Evolutionary conservation across 192 early-diverging fungal species (phyloP).

Genomic region (Coemansia sp.): DNA sequence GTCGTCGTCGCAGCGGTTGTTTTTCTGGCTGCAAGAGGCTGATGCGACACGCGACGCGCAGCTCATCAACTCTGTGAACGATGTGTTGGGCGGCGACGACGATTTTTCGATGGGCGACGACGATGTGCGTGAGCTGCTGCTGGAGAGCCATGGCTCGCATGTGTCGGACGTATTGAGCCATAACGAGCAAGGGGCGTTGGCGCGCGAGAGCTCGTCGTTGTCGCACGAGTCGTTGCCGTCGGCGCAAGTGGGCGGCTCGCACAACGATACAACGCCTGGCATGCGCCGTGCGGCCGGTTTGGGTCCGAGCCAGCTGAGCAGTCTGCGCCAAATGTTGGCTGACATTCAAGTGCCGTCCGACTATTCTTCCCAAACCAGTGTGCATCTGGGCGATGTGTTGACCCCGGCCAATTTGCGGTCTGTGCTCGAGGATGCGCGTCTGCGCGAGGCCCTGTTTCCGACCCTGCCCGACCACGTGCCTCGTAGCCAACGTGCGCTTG

Average conservation of each 20-base stretch:
- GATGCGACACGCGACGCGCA: conserved; percentile 59
- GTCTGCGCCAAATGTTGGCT: conserved; percentile 36
- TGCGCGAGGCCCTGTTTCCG: conserved; percentile 45
- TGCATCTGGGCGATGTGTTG: conserved; percentile 44
- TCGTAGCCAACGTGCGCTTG: conserved; percentile 14
- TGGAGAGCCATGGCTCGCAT: conserved; percentile 10
- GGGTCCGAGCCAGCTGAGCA: conserved; percentile 18
- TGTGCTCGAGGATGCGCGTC: conserved; percentile 30
- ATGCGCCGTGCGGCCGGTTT: conserved; percentile 1
- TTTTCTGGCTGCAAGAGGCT: conserved; percentile 82
- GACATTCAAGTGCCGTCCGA: conserved; percentile 24
- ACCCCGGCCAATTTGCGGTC: conserved; percentile 27
- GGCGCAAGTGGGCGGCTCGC: conserved; percentile 41
- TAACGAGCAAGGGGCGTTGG: conserved; percentile 42
- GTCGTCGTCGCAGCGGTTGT: conserved; percentile 70
- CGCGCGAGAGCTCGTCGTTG: conserved; percentile 20
- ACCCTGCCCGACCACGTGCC: conserved; percentile 39
- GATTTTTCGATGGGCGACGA: background rate
- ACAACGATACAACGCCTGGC: conserved; percentile 17
- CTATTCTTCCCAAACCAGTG: background rate
- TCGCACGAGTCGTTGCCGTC: conserved; percentile 10
- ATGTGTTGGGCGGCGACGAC: conserved; percentile 51
- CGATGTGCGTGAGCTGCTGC: conserved; percentile 1
- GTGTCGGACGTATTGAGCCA: conserved; percentile 33
- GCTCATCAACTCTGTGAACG: conserved; percentile 58